phyloP scores from a whole-genome alignment of 2,329 filamentous ascomycete species.

The Paecilomyces dactylethromorphus region DNA sequence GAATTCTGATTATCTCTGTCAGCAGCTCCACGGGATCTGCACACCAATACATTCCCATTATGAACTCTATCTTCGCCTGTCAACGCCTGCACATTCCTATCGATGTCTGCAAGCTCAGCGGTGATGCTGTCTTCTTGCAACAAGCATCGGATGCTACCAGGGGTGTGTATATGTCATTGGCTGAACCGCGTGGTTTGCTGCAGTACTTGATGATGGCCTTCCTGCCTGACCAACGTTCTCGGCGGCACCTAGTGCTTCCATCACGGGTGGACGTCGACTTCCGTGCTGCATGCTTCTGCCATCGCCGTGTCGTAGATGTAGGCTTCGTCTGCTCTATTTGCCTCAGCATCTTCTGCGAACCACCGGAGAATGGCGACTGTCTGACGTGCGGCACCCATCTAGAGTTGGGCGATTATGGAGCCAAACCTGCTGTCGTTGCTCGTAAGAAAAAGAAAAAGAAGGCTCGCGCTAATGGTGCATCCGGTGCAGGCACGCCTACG shows the following conservation, averaged over 20 bases:
- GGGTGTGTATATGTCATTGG: slow-evolving; percentile 62
- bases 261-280: slow-evolving; percentile 88
- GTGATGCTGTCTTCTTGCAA: slow-evolving; percentile 85
- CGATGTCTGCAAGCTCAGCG: slow-evolving; percentile 81
- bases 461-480: slow-evolving; percentile 40
- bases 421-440: slow-evolving; percentile 68
- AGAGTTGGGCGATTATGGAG: slow-evolving; percentile 67
- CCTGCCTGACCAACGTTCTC: slow-evolving; percentile 61
- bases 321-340: slow-evolving; percentile 97
- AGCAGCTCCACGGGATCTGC: slow-evolving; percentile 83
- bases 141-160: slow-evolving; percentile 74
- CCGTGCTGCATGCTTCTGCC: slow-evolving; percentile 96
- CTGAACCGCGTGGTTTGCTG: slow-evolving; percentile 63
- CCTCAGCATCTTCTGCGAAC: slow-evolving; percentile 81
- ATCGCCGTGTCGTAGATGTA: slow-evolving; percentile 80
- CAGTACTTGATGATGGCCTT: slow-evolving; percentile 95
- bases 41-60: slow-evolving; percentile 91
- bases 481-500: slow-evolving; percentile 54
- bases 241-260: slow-evolving; percentile 65
- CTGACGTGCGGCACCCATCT: slow-evolving; percentile 77
- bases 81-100: slow-evolving; percentile 82
- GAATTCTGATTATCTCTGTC: slow-evolving; percentile 85
- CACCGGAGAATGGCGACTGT: slow-evolving; percentile 60
- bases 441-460: slow-evolving; percentile 72
- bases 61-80: slow-evolving; percentile 97